Percentiles rank a stretch among this genome's conserved stretches.
Conservation (phyloP, 2,329 filamentous ascomycete genomes). For the Metarhizium sp. region DNA sequence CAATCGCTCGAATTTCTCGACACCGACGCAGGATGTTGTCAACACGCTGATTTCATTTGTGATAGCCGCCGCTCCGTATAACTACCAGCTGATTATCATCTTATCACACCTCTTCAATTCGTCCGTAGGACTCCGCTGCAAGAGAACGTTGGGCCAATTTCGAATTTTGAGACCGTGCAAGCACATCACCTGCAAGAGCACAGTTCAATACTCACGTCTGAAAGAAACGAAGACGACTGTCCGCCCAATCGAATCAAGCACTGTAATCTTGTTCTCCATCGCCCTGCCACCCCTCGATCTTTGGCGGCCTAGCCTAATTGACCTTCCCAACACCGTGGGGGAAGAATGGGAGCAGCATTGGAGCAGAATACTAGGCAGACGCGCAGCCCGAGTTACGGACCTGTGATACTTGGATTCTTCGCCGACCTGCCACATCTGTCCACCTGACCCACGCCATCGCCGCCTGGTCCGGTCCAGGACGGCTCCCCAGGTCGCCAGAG, state of each 20-base stretch:
- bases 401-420: constrained; percentile 1
- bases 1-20: background rate
- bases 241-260: background rate
- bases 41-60: too few relatives aligned
- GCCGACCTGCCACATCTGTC: constrained; percentile 7
- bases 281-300: background rate
- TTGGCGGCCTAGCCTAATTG: background rate
- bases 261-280: background rate
- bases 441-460: constrained; percentile 4
- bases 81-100: background rate
- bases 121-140: background rate
- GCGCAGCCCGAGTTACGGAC: background rate
- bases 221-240: background rate
- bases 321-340: background rate
- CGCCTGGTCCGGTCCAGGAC: background rate
- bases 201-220: background rate
- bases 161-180: background rate
- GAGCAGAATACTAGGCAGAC: background rate
- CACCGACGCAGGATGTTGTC: too few relatives aligned
- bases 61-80: too few relatives aligned
- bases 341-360: background rate
- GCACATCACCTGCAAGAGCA: background rate
- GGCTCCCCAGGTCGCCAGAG: too few relatives aligned
- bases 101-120: background rate
- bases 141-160: background rate